Evolutionary conservation across 805 yeast species (phyloP).

Genomic region (Pichia eremophila): DNA sequence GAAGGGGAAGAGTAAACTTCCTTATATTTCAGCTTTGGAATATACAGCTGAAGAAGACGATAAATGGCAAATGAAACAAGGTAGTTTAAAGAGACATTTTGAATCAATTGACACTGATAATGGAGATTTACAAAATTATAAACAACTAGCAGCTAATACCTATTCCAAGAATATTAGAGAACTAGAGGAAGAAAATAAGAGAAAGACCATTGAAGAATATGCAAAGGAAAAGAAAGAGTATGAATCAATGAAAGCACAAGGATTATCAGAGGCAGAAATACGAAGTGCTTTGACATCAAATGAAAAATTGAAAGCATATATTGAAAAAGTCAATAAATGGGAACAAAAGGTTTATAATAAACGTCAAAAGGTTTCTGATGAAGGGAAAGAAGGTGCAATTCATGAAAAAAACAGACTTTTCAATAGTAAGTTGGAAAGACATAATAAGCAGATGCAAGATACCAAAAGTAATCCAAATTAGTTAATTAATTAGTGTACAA

Average conservation of each 20-base stretch:
- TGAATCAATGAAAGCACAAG: conserved; percentile 14
- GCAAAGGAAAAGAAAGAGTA: conserved; percentile 27
- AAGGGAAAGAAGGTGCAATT: conserved; percentile 36
- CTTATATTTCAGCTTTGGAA: conserved; percentile 30
- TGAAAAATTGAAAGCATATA: conserved; percentile 25
- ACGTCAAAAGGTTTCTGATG: conserved; percentile 28
- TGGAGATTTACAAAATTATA: conserved; percentile 37
- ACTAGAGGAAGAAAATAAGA: conserved; percentile 16
- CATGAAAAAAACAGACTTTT: conserved; percentile 69
- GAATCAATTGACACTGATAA: conserved; percentile 22
- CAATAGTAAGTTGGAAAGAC: conserved; percentile 54
- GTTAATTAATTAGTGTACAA: background rate
- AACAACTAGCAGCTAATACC: conserved; percentile 50
- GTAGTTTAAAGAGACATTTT: conserved; percentile 20
- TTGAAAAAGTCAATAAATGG: conserved; percentile 26
- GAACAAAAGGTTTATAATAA: conserved; percentile 30
- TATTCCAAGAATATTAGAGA: conserved; percentile 44
- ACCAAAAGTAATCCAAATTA: conserved; percentile 6
- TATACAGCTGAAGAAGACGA: conserved; percentile 59
- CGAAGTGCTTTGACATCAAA: conserved; percentile 27
- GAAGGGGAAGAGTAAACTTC: conserved; percentile 18
- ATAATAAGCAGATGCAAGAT: conserved; percentile 22
- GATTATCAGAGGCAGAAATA: conserved; percentile 19
- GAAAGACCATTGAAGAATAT: conserved; percentile 31
- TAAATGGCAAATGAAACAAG: conserved; percentile 33